Evolutionary conservation across 2,329 filamentous ascomycete genomes (phyloP).

Genomic region (Atkinsonella texensis): DNA sequence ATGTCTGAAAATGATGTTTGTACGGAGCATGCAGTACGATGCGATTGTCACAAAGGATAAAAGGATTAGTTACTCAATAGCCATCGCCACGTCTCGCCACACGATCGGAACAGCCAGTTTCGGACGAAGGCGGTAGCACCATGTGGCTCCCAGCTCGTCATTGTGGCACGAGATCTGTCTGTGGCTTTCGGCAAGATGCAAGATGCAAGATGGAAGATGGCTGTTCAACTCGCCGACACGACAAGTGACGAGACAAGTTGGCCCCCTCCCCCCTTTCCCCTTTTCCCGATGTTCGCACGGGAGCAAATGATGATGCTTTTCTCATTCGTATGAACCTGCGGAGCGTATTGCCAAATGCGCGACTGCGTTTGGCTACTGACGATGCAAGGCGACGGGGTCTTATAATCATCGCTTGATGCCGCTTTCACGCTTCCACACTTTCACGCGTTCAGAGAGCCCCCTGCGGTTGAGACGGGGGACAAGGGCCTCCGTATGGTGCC

Average conservation of each 20-base stretch:
- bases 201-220: neutral
- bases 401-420: neutral
- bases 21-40: neutral
- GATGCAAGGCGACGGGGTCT: neutral
- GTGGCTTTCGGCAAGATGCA: constrained; percentile 1
- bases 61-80: neutral
- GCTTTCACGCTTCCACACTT: neutral
- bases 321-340: too few species aligned
- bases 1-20: neutral
- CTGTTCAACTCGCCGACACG: too few species aligned
- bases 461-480: neutral
- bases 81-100: neutral
- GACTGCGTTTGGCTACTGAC: neutral
- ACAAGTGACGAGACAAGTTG: too few species aligned
- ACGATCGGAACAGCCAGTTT: neutral
- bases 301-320: too few species aligned
- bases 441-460: neutral
- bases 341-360: too few species aligned
- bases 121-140: neutral
- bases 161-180: neutral
- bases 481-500: constrained; percentile 1
- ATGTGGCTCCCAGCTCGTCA: neutral
- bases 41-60: neutral
- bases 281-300: too few species aligned
- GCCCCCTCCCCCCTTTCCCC: too few species aligned